Base-by-base conservation (phyloP, 257 asterid species). In the Solanum etuberosum region DNA sequence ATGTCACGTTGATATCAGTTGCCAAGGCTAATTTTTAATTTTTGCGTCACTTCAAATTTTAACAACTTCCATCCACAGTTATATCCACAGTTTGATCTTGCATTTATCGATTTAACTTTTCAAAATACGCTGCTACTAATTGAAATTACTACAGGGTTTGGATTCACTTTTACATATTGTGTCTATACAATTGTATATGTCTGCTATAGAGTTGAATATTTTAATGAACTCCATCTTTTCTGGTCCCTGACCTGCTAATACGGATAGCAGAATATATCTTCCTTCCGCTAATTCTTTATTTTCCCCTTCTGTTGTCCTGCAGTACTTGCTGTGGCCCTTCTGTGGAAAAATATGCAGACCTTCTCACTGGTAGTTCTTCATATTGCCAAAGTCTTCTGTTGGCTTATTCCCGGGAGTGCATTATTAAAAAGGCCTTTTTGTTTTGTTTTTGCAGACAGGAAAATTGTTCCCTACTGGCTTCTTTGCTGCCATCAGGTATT, bases 401-500 rank as follows among this genome's bases (percentile, higher is more conserved):
- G 46, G 29, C 80, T 40, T 72, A 15, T 85, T 73, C 46, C 42
- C 0, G 11, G 9, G 61, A 40, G 78, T 82, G 86, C 68, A 21
- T 88, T 43, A 51, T 81, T 86, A 16, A 78, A 48, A 70, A 21
- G 21, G 40, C 14, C 12, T 34, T 31, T 88, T 83, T 54, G 25
- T 89, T 18, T 48, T 29, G 20, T 76, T 38, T 12, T 25, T 80
- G 90, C 97, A 94, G 97, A 90, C 91, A 1, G 87, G 89, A 85
- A 95, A 88, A 82, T 43, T 94, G 86, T 94, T 95, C 89, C 99
- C 98, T 2, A 43, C 92, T 4, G 98, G 93, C 89, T 85, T 94
- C 81, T 93, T 91, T 87, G 90, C 90, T 88, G 92, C 88, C 90
- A 88, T 94, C 88, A 95, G 99, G 99, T 97, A 93, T 78, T 46